A percentile compares a stretch with the other conserved stretches of the same genome.
Evolutionary conservation across 2,329 filamentous ascomycete species (phyloP).

Genomic region (Beauveria bassiana): DNA sequence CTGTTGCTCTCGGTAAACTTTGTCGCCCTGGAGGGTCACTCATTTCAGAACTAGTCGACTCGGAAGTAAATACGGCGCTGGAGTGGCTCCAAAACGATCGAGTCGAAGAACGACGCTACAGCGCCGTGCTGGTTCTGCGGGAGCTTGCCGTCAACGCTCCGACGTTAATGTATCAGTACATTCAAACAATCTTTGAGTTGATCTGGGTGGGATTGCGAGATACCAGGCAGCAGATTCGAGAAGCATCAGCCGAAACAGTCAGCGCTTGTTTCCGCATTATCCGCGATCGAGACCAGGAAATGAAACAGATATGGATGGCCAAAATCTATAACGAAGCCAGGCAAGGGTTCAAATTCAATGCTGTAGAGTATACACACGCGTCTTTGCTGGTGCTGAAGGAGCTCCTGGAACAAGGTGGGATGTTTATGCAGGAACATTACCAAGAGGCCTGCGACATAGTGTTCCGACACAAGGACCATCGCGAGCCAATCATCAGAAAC

Average conservation of each 20-base stretch:
- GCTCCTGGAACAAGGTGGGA: constrained; percentile 85
- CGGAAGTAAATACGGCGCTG: constrained; percentile 89
- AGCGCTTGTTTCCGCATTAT: constrained; percentile 96
- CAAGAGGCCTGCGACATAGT: constrained; percentile 88
- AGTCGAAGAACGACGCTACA: constrained; percentile 87
- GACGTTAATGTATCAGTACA: constrained; percentile 91
- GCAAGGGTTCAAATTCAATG: constrained; percentile 68
- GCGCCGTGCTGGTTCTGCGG: constrained; percentile 81
- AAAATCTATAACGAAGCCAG: constrained; percentile 85
- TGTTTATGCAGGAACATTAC: constrained; percentile 98
- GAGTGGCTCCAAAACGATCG: constrained; percentile 96
- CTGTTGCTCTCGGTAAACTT: constrained; percentile 79
- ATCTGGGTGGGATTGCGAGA: constrained; percentile 94
- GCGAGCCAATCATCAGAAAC: constrained; percentile 77
- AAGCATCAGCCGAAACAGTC: constrained; percentile 85
- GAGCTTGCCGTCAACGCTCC: constrained; percentile 90
- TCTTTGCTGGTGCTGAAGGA: constrained; percentile 89
- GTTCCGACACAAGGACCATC: constrained; percentile 84
- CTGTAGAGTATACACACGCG: constrained; percentile 86
- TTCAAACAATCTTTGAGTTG: constrained; percentile 89
- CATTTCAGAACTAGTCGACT: constrained; percentile 92
- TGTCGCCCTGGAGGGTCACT: constrained; percentile 88
- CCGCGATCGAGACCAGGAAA: constrained; percentile 78
- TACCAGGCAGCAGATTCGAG: constrained; percentile 80
- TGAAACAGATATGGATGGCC: constrained; percentile 81